A percentile compares a stretch with the other conserved stretches of the same genome.
Evolutionary conservation across 2,329 filamentous ascomycete genomes (phyloP).

Genomic region (Pseudogymnoascus sp.): DNA sequence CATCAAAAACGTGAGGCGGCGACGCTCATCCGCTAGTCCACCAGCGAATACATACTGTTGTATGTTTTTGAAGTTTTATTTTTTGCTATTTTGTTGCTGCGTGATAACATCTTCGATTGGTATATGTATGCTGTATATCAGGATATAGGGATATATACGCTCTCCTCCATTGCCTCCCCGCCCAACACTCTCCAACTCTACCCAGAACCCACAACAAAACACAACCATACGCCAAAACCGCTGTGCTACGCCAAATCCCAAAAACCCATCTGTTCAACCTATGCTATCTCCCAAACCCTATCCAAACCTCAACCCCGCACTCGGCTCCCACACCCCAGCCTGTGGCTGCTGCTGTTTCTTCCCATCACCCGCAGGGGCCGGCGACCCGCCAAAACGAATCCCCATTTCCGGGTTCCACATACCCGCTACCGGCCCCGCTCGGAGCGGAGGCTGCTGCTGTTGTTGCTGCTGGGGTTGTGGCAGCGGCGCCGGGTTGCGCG

Average conservation of each 20-base stretch:
- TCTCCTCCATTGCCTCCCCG: not conserved
- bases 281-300: conserved; percentile 8
- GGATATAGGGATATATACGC: not conserved
- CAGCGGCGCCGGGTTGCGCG: not conserved
- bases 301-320: conserved; percentile 23
- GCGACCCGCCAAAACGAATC: conserved; percentile 60
- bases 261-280: not conserved
- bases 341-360: not conserved
- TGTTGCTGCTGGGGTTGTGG: conserved; percentile 21
- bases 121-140: not conserved
- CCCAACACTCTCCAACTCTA: not conserved
- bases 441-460: conserved; percentile 29
- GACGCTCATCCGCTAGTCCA: too few relatives aligned
- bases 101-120: not conserved
- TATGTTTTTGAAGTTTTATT: too few relatives aligned
- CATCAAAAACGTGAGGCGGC: too few relatives aligned
- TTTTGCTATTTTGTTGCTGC: too few relatives aligned
- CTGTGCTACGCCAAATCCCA: not conserved
- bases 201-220: not conserved
- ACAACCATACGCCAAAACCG: not conserved
- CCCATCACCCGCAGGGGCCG: conserved; percentile 18
- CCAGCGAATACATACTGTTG: too few relatives aligned
- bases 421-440: conserved; percentile 35
- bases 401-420: conserved; percentile 77
- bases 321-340: conserved; percentile 23